These are phyloP conservation scores for Cyberlindnera americana DNA, from an alignment of 805 yeast genomes.

Conservation along the genomic window DNA sequence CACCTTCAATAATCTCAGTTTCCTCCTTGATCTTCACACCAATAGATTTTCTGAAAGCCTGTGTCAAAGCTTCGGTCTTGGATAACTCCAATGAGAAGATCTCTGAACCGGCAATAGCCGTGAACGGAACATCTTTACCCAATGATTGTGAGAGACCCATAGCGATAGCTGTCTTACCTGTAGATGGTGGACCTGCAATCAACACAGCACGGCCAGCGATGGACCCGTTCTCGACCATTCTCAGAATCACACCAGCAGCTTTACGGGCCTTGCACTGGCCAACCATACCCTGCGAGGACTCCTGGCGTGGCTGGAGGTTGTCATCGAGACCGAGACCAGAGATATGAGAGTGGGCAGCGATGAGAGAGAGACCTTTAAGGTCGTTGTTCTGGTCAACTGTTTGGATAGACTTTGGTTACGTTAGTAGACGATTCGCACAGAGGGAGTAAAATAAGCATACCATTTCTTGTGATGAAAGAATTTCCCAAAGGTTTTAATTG, in stretches of 20 bases:
- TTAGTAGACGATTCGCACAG: neutral
- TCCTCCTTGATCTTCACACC: slow-evolving; percentile 96
- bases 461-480: slow-evolving; percentile 10
- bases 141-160: slow-evolving; percentile 82
- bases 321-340: slow-evolving; percentile 96
- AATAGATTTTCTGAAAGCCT: slow-evolving; percentile 92
- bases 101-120: slow-evolving; percentile 93
- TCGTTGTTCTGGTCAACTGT: slow-evolving; percentile 44
- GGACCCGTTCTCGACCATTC: slow-evolving; percentile 89
- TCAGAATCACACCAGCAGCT: slow-evolving; percentile 92
- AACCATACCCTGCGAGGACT: slow-evolving; percentile 87
- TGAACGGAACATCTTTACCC: slow-evolving; percentile 79
- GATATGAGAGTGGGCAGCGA: slow-evolving; percentile 98
- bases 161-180: slow-evolving; percentile 98
- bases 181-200: slow-evolving; percentile 97
- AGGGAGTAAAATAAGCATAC: slow-evolving; percentile 3
- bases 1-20: slow-evolving; percentile 97
- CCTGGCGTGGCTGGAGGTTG: slow-evolving; percentile 69
- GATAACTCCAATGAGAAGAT: slow-evolving; percentile 86
- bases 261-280: slow-evolving; percentile 93
- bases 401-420: slow-evolving; percentile 35
- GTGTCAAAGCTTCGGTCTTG: slow-evolving; percentile 94
- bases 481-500: neutral
- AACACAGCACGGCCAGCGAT: slow-evolving; percentile 96
- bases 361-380: slow-evolving; percentile 63